Percentiles rank a stretch among this genome's conserved stretches.
phyloP scores from a whole-genome alignment of 495 filamentous ascomycete species.

The Cladorrhinum samala region DNA sequence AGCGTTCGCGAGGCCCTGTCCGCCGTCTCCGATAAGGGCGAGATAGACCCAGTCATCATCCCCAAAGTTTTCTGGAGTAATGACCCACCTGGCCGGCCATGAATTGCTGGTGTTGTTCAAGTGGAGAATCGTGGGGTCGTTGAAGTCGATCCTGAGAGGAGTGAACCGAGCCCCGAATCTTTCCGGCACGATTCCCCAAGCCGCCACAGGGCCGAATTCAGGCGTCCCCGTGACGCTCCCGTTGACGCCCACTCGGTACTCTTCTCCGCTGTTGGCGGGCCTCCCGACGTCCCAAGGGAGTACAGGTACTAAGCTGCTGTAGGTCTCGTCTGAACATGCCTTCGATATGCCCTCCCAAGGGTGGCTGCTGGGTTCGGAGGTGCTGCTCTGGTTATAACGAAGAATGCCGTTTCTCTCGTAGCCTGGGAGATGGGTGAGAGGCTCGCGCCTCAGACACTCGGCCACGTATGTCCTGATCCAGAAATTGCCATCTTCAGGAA shows the following conservation, averaged over 20 bases:
- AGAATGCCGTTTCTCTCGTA: constrained; percentile 33
- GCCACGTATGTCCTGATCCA: constrained; percentile 46
- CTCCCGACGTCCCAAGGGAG: constrained; percentile 12
- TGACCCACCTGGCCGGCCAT: constrained; percentile 9
- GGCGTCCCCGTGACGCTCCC: background rate
- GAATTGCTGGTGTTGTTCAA: constrained; percentile 1
- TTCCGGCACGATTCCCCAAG: background rate
- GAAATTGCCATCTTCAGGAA: constrained; percentile 39
- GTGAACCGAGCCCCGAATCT: background rate
- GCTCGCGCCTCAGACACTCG: background rate
- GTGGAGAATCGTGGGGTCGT: constrained; percentile 8
- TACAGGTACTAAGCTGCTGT: constrained; percentile 15
- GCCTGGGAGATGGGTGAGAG: background rate
- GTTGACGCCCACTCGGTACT: background rate
- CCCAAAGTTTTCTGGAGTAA: constrained; percentile 8
- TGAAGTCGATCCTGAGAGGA: constrained; percentile 11
- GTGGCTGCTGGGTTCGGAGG: constrained; percentile 23
- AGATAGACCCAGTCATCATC: constrained; percentile 14
- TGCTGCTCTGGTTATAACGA: constrained; percentile 15
- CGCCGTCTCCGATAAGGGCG: constrained; percentile 26
- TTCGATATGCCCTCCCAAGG: constrained; percentile 6
- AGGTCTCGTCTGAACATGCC: constrained; percentile 12
- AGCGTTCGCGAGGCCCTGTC: background rate
- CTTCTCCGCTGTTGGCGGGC: constrained; percentile 6
- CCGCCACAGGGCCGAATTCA: background rate